These are phyloP conservation scores for Globisporangium barbulae DNA, from an alignment of 352 stramenopile genomes.

Conservation along the genomic window DNA sequence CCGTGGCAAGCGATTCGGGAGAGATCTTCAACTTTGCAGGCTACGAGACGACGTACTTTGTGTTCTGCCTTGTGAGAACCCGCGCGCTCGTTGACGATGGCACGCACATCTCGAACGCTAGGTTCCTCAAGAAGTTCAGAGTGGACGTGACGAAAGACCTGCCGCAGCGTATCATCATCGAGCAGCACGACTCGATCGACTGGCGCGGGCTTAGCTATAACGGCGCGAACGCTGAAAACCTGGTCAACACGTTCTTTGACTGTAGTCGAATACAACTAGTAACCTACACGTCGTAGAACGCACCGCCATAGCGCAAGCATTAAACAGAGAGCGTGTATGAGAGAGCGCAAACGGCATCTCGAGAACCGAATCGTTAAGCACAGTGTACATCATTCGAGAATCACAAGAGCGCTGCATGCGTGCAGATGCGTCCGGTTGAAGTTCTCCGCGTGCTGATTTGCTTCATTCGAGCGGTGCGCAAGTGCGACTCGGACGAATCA, in stretches of 20 bases:
- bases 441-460: no score
- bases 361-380: no score
- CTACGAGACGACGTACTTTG: background rate
- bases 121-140: background rate
- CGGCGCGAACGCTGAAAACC: background rate
- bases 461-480: no score
- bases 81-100: background rate
- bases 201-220: background rate
- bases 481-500: no score
- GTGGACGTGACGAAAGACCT: background rate
- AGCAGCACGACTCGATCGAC: background rate
- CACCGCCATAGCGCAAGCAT: no score
- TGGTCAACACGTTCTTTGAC: slow-evolving; percentile 1
- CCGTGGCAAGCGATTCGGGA: background rate
- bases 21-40: background rate
- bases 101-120: background rate
- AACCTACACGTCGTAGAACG: background rate
- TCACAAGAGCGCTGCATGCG: no score
- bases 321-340: no score
- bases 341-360: no score
- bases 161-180: background rate
- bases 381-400: no score
- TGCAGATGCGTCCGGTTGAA: no score
- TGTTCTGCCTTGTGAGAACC: background rate
- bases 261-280: no score